Percentiles rank a stretch among this genome's conserved stretches.
These are phyloP conservation scores for Podaxis mareebaensis DNA, from an alignment of 768 basidiomycete species.

Conservation along the genomic window DNA sequence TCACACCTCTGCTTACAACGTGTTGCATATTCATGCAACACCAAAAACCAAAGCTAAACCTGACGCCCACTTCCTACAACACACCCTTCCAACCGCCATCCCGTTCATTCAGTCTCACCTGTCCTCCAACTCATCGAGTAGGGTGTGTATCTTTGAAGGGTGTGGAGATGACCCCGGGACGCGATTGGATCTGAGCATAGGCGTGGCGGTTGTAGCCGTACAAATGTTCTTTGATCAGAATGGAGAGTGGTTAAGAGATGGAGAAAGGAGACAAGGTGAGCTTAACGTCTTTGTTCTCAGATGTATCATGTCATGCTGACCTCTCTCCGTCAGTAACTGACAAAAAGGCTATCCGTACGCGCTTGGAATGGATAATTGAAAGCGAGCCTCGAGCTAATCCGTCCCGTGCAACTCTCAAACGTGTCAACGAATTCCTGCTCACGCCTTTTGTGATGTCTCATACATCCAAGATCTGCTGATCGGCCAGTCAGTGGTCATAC, in stretches of 20 bases:
- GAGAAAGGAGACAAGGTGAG: not conserved
- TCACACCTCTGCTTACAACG: not conserved
- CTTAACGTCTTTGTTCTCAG: not conserved
- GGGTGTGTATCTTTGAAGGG: slow-evolving; percentile 43
- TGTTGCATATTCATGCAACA: not conserved
- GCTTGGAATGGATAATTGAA: slow-evolving; percentile 86
- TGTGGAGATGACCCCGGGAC: slow-evolving; percentile 20
- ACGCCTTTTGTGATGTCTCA: slow-evolving; percentile 9
- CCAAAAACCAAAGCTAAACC: slow-evolving; percentile 12
- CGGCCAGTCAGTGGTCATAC: not conserved
- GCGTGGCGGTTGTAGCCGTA: slow-evolving; percentile 60
- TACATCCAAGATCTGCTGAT: no score
- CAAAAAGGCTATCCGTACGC: slow-evolving; percentile 61
- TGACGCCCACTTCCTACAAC: slow-evolving; percentile 16
- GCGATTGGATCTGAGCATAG: slow-evolving; percentile 65
- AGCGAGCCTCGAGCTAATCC: slow-evolving; percentile 80
- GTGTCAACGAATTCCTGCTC: slow-evolving; percentile 36
- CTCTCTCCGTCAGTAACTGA: slow-evolving; percentile 16
- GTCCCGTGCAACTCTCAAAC: slow-evolving; percentile 68
- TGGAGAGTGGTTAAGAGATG: slow-evolving; percentile 33
- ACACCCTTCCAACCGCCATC: slow-evolving; percentile 17
- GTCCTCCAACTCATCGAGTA: slow-evolving; percentile 37
- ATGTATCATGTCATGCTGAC: not conserved
- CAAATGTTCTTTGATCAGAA: slow-evolving; percentile 58
- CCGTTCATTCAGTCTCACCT: slow-evolving; percentile 46